Evolutionary conservation across 1,284 basidiomycete species (phyloP).

Genomic region (Trichosporon faecale): DNA sequence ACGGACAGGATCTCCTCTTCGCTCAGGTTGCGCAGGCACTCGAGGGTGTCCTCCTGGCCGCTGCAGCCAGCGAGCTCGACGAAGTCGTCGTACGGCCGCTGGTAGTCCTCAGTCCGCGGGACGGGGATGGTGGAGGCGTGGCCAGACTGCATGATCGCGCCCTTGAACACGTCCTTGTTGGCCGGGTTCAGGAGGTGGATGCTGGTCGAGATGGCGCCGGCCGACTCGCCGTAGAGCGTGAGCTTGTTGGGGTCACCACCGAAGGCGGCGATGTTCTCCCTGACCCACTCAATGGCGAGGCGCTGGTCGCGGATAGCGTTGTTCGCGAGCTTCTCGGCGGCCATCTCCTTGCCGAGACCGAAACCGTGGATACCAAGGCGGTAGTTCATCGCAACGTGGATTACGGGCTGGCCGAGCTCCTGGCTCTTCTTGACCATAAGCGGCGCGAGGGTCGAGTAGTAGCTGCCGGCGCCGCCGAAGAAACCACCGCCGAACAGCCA

Average conservation of each 20-base stretch:
- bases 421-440: slow-evolving; percentile 13
- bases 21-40: not conserved
- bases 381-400: slow-evolving; percentile 54
- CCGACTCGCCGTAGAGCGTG: slow-evolving; percentile 50
- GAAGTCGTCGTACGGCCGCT: slow-evolving; percentile 40
- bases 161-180: slow-evolving; percentile 40
- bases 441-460: slow-evolving; percentile 29
- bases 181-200: slow-evolving; percentile 39
- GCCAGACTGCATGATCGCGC: slow-evolving; percentile 52
- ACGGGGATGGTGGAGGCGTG: slow-evolving; percentile 39
- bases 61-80: slow-evolving; percentile 30
- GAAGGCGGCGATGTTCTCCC: slow-evolving; percentile 53
- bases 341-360: slow-evolving; percentile 38
- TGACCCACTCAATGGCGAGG: slow-evolving; percentile 55
- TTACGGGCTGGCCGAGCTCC: slow-evolving; percentile 40
- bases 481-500: slow-evolving; percentile 49
- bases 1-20: not conserved
- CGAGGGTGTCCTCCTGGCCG: not conserved
- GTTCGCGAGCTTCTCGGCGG: slow-evolving; percentile 42
- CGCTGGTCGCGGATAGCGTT: slow-evolving; percentile 54
- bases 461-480: slow-evolving; percentile 23
- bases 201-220: slow-evolving; percentile 46
- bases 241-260: slow-evolving; percentile 54
- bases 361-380: slow-evolving; percentile 55
- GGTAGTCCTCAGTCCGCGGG: slow-evolving; percentile 33